Evolutionary conservation across 2,329 filamentous ascomycete genomes (phyloP).

Genomic region (Fusarium brevicatenulatum): DNA sequence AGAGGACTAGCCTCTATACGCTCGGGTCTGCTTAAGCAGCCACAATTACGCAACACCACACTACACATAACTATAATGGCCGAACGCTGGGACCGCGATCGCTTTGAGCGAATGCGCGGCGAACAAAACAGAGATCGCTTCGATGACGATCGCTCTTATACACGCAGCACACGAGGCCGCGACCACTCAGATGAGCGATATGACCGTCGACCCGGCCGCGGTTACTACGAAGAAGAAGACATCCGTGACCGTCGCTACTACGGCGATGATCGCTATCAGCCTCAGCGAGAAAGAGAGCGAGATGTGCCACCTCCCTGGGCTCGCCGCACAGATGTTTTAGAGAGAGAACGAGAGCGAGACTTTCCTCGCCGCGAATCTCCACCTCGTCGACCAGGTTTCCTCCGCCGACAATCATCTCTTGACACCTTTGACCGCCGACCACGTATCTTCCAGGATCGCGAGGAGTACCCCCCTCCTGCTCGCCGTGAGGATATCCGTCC

Average conservation of each 20-base stretch:
- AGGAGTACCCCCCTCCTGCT: conserved; percentile 71
- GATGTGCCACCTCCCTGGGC: conserved; percentile 56
- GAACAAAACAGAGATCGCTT: conserved; percentile 62
- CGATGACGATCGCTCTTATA: conserved; percentile 63
- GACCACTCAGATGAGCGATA: conserved; percentile 60
- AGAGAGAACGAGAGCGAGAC: conserved; percentile 68
- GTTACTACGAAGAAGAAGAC: conserved; percentile 60
- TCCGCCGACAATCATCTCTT: conserved; percentile 86
- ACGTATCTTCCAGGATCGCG: conserved; percentile 61
- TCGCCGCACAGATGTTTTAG: conserved; percentile 62
- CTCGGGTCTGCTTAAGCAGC: conserved; percentile 18
- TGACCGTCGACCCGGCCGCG: conserved; percentile 56
- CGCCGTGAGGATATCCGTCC: conserved; percentile 57
- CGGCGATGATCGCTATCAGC: conserved; percentile 62
- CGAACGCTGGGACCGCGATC: conserved; percentile 66
- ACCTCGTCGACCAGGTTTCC: conserved; percentile 70
- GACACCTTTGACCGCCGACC: conserved; percentile 85
- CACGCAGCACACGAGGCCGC: conserved; percentile 52
- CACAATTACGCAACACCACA: conserved; percentile 7
- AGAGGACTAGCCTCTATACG: conserved; percentile 22
- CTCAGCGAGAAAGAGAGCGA: conserved; percentile 47
- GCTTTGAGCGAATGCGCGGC: conserved; percentile 54
- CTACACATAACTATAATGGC: conserved; percentile 38
- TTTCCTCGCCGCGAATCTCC: conserved; percentile 57
- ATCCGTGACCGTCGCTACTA: conserved; percentile 63